phyloP scores from a whole-genome alignment of 1,139 yeast genomes.

The Hanseniaspora gamundiae region DNA sequence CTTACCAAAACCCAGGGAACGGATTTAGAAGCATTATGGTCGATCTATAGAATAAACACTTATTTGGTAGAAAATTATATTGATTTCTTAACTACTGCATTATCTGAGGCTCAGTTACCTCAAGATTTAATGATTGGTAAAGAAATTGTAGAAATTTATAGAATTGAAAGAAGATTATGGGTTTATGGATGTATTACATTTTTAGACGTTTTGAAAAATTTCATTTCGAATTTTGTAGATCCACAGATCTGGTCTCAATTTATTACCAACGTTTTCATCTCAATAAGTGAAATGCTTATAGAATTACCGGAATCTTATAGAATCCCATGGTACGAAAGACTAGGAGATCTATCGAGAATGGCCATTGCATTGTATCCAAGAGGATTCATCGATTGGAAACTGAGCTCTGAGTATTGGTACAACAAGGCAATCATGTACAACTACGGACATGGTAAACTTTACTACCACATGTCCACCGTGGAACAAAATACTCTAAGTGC shows the following conservation, averaged over 20 bases:
- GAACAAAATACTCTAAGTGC: slow-evolving; percentile 74
- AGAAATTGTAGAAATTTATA: slow-evolving; percentile 60
- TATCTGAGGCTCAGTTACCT: slow-evolving; percentile 54
- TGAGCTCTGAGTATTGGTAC: slow-evolving; percentile 71
- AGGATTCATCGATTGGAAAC: slow-evolving; percentile 68
- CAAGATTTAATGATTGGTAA: slow-evolving; percentile 35
- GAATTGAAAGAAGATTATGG: slow-evolving; percentile 71
- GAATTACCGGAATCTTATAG: slow-evolving; percentile 32
- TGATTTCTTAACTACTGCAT: slow-evolving; percentile 57
- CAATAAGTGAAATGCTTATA: slow-evolving; percentile 36
- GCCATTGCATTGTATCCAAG: slow-evolving; percentile 72
- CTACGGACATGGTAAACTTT: slow-evolving; percentile 69
- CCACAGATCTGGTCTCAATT: slow-evolving; percentile 32
- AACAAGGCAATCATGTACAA: slow-evolving; percentile 54
- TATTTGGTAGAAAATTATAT: slow-evolving; percentile 57
- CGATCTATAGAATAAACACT: slow-evolving; percentile 54
- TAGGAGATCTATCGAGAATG: slow-evolving; percentile 73
- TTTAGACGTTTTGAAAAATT: slow-evolving; percentile 65
- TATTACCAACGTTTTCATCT: slow-evolving; percentile 29
- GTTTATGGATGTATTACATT: slow-evolving; percentile 74
- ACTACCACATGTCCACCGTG: slow-evolving; percentile 74
- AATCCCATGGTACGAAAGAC: slow-evolving; percentile 71
- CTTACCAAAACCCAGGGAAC: slow-evolving; percentile 29
- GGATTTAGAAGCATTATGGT: slow-evolving; percentile 52
- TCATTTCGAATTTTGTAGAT: slow-evolving; percentile 40